A percentile compares a stretch with the other conserved stretches of the same genome.
Conservation (phyloP, 2,329 filamentous ascomycete species). For the Fusarium lateritium region DNA sequence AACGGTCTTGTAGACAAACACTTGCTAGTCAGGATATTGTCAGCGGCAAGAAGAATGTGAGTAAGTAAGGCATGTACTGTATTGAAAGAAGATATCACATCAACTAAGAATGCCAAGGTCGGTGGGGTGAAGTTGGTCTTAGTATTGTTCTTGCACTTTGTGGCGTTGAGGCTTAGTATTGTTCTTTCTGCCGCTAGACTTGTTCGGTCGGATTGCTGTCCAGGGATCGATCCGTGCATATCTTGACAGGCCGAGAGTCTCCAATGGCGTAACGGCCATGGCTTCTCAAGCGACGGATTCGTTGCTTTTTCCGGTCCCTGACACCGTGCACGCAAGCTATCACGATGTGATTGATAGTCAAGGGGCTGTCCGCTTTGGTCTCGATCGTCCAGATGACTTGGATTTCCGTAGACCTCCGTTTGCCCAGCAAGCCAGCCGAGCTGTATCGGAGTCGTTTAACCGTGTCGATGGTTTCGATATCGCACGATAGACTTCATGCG, state of each 20-base stretch:
- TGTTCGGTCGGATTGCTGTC: conserved; percentile 14
- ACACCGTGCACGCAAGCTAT: conserved; percentile 35
- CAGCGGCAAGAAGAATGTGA: conserved; percentile 37
- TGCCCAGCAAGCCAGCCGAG: neutral
- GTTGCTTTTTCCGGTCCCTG: conserved; percentile 35
- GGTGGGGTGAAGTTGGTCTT: conserved; percentile 43
- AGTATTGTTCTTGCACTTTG: conserved; percentile 54
- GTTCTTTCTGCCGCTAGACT: conserved; percentile 46
- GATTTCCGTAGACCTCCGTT: neutral
- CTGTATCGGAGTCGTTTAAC: conserved; percentile 10
- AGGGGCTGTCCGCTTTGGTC: conserved; percentile 14
- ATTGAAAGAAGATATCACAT: conserved; percentile 41
- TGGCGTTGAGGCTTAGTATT: conserved; percentile 54
- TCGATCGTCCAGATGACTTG: conserved; percentile 20
- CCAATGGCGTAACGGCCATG: conserved; percentile 24
- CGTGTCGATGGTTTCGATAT: conserved; percentile 16
- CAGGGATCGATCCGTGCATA: conserved; percentile 35
- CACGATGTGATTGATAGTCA: conserved; percentile 11
- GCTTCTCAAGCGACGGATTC: conserved; percentile 4
- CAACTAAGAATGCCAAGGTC: conserved; percentile 31
- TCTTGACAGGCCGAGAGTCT: conserved; percentile 39
- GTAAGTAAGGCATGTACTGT: conserved; percentile 24
- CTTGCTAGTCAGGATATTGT: conserved; percentile 44
- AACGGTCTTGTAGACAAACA: conserved; percentile 30
- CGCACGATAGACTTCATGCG: conserved; percentile 20